Conservation (phyloP, 202 grass and related monocot genomes). For the Hordeum pubiflorum region DNA sequence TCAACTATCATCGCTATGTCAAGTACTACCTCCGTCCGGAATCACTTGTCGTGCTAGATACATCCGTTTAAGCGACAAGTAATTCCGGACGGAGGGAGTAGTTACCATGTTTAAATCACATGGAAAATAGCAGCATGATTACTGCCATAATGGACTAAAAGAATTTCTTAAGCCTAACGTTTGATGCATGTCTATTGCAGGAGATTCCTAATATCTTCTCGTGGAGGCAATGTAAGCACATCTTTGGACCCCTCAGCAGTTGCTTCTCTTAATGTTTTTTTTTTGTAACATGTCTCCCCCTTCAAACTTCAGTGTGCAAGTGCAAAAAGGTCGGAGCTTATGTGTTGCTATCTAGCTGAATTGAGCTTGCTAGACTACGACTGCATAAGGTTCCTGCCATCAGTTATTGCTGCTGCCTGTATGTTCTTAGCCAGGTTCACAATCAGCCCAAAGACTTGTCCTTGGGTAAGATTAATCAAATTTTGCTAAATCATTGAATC, state of each 20-base stretch:
- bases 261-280: background rate
- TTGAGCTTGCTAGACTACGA: constrained; percentile 52
- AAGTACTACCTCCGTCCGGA: background rate
- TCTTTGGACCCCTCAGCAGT: background rate
- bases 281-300: background rate
- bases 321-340: constrained; percentile 21
- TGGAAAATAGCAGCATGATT: background rate
- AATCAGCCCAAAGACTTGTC: constrained; percentile 28
- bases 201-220: constrained; percentile 23
- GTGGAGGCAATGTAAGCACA: constrained; percentile 35
- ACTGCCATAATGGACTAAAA: background rate
- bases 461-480: constrained; percentile 35
- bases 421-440: constrained; percentile 50
- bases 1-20: background rate
- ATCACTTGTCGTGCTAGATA: too few relatives aligned
- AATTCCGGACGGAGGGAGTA: background rate
- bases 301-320: constrained; percentile 17
- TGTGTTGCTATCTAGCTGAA: constrained; percentile 47
- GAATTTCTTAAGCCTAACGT: background rate
- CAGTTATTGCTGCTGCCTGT: constrained; percentile 44
- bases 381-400: constrained; percentile 44
- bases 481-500: background rate
- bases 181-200: constrained; percentile 25
- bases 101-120: background rate
- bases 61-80: too few relatives aligned